Percentiles rank a stretch among this genome's conserved stretches.
These are phyloP conservation scores for Erysimum pusillum DNA, from an alignment of 441 rosid genomes.

Conservation along the genomic window DNA sequence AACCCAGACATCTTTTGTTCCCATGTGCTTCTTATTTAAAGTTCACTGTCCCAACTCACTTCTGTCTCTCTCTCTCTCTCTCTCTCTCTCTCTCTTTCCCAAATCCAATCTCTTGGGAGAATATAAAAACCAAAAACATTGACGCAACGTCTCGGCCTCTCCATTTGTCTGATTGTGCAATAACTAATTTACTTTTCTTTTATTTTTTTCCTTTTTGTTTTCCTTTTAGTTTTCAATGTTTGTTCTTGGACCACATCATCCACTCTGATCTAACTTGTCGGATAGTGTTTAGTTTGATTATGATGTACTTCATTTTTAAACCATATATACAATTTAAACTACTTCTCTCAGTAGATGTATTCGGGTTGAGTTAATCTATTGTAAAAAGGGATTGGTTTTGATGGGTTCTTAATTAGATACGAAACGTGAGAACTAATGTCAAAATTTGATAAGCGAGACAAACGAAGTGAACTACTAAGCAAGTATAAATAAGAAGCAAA, in stretches of 20 bases:
- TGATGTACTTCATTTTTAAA: background rate
- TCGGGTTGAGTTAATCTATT: background rate
- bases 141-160: conserved; percentile 41
- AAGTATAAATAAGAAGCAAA: background rate
- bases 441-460: background rate
- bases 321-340: background rate
- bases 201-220: background rate
- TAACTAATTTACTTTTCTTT: conserved; percentile 7
- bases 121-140: conserved; percentile 40
- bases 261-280: conserved; percentile 30
- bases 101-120: conserved; percentile 58
- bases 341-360: background rate
- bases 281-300: conserved; percentile 3
- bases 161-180: conserved; percentile 45
- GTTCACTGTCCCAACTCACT: conserved; percentile 65
- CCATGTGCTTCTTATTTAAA: conserved; percentile 83
- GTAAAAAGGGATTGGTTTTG: background rate
- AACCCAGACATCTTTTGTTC: conserved; percentile 79
- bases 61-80: conserved; percentile 17
- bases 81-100: conserved; percentile 19
- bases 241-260: conserved; percentile 31
- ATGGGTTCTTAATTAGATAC: background rate
- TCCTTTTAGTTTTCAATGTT: conserved; percentile 35
- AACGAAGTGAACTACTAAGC: background rate
- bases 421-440: background rate